phyloP scores from a whole-genome alignment of 73 alveolate genomes.

The Stentor coeruleus region DNA sequence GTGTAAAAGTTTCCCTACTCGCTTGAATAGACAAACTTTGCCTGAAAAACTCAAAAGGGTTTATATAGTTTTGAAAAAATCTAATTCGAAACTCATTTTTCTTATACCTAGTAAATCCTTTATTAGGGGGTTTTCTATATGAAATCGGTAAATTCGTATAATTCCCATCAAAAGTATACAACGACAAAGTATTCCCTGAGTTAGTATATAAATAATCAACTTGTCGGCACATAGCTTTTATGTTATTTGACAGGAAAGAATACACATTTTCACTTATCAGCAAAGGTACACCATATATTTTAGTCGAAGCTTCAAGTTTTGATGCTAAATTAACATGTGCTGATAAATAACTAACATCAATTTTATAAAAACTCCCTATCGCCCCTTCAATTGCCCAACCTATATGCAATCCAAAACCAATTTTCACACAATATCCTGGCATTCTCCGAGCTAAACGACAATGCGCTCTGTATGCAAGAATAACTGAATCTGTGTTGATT shows the following conservation, averaged over 20 bases:
- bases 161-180: background rate
- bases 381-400: conserved; percentile 94
- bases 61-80: background rate
- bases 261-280: conserved; percentile 24
- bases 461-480: conserved; percentile 14
- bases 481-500: conserved; percentile 22
- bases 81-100: background rate
- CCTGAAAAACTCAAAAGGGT: background rate
- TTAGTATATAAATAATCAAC: conserved; percentile 7
- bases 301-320: conserved; percentile 34
- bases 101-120: background rate
- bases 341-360: conserved; percentile 78
- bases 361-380: conserved; percentile 70
- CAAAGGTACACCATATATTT: conserved; percentile 38
- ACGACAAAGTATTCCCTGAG: background rate
- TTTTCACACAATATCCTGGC: conserved; percentile 31
- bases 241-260: background rate
- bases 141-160: background rate
- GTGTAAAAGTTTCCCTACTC: conserved; percentile 34
- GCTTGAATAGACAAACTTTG: conserved; percentile 12
- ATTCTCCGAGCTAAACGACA: conserved; percentile 22
- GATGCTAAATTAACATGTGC: conserved; percentile 56
- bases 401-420: conserved; percentile 72
- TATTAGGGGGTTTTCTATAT: background rate
- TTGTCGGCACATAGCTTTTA: conserved; percentile 14